Conservation (phyloP, 306 rosid genomes). For the Calophaca sinica region DNA sequence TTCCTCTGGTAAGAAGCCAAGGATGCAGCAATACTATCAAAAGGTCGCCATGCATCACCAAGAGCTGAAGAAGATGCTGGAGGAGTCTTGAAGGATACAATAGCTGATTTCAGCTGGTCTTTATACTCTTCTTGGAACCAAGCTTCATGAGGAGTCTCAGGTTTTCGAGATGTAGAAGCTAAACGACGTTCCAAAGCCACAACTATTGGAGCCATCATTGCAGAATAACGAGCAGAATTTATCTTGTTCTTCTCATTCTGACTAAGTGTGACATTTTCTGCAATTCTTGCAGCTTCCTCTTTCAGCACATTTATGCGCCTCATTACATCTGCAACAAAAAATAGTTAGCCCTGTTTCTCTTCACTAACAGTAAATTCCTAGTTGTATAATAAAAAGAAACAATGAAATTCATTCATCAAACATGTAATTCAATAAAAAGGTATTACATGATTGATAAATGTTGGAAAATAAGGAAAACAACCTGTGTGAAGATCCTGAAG, state of each 20-base stretch:
- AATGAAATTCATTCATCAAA: constrained; percentile 32
- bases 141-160: constrained; percentile 95
- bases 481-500: constrained; percentile 99
- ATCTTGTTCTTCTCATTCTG: constrained; percentile 93
- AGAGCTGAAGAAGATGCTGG: constrained; percentile 81
- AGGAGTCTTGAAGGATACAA: constrained; percentile 76
- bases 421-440: constrained; percentile 29
- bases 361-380: constrained; percentile 34
- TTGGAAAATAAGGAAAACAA: constrained; percentile 41
- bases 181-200: constrained; percentile 97
- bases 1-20: constrained; percentile 93
- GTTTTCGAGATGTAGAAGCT: constrained; percentile 92
- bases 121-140: constrained; percentile 93
- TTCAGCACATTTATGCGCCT: constrained; percentile 88
- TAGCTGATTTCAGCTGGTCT: constrained; percentile 77
- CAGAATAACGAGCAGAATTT: constrained; percentile 93
- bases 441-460: constrained; percentile 38
- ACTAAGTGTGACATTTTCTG: constrained; percentile 91
- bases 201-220: constrained; percentile 99
- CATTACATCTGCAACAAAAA: constrained; percentile 83
- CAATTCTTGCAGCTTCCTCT: constrained; percentile 92
- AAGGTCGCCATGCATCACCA: constrained; percentile 90
- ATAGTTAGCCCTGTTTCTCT: constrained; percentile 36
- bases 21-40: constrained; percentile 90
- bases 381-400: constrained; percentile 37